Percentiles rank a stretch among this genome's conserved stretches.
Conservation (phyloP, 164 flowering plant genomes). For the Hamamelis virginiana region DNA sequence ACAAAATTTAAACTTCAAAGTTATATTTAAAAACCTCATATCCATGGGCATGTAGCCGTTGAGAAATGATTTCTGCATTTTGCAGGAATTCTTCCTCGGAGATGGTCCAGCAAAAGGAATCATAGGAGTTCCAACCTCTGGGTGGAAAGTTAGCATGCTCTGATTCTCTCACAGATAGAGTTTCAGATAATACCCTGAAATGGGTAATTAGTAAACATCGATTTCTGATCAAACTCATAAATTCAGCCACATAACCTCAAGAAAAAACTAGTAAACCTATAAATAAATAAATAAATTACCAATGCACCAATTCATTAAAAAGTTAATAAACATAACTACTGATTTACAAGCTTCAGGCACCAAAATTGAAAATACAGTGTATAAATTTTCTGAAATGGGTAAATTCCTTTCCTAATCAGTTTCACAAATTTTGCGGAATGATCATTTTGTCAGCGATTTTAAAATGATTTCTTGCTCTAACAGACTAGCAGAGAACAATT, state of each 20-base stretch:
- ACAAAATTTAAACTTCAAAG: background rate
- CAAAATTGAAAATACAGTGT: no score
- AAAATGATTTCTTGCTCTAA: no score
- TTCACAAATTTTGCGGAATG: no score
- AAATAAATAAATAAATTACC: no score
- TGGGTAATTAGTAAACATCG: background rate
- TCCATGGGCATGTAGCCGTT: slow-evolving; percentile 54
- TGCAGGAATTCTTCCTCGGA: slow-evolving; percentile 80
- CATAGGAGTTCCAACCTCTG: slow-evolving; percentile 98
- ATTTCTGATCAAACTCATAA: background rate
- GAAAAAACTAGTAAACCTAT: no score
- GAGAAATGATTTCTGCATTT: slow-evolving; percentile 63
- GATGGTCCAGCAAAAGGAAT: slow-evolving; percentile 83
- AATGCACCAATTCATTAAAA: no score
- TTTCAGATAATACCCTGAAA: slow-evolving; percentile 36
- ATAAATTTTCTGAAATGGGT: no score
- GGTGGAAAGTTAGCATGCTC: slow-evolving; percentile 63
- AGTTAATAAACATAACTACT: no score
- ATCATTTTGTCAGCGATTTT: no score
- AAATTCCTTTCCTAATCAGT: no score
- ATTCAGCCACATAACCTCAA: background rate
- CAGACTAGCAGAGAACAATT: no score
- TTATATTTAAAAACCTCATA: slow-evolving; percentile 53
- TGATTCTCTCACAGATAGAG: slow-evolving; percentile 1
- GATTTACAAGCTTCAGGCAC: no score